phyloP scores from a whole-genome alignment of 2,329 filamentous ascomycete species.

The Colletotrichum salicis region DNA sequence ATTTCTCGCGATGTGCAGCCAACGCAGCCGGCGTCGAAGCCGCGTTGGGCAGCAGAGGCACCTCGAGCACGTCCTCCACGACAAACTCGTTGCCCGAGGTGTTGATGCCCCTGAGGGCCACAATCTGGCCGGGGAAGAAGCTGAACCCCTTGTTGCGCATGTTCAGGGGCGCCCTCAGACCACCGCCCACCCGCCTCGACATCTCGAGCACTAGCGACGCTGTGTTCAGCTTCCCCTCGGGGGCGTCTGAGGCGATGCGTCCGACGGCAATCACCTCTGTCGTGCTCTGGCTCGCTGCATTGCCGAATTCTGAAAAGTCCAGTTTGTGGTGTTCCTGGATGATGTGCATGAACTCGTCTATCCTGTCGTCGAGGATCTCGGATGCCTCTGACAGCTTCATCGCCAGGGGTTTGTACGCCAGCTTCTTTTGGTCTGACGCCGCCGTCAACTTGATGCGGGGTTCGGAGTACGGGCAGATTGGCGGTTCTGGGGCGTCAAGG shows the following conservation, averaged over 20 bases:
- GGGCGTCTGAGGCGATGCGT: constrained; percentile 86
- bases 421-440: constrained; percentile 89
- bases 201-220: constrained; percentile 90
- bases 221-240: constrained; percentile 86
- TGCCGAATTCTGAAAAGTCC: constrained; percentile 85
- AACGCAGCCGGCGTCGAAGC: constrained; percentile 76
- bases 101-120: constrained; percentile 87
- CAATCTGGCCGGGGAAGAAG: constrained; percentile 95
- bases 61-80: constrained; percentile 78
- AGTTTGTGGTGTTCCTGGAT: constrained; percentile 80
- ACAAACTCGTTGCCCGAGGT: constrained; percentile 85
- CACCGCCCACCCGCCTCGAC: constrained; percentile 84
- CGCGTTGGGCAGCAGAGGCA: constrained; percentile 79
- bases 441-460: constrained; percentile 85
- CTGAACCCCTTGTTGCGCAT: constrained; percentile 76
- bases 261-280: constrained; percentile 90
- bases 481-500: constrained; percentile 73
- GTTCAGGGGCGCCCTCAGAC: constrained; percentile 82
- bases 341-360: constrained; percentile 85
- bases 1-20: constrained; percentile 73
- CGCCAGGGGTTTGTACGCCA: constrained; percentile 89
- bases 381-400: constrained; percentile 96
- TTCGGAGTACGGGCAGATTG: constrained; percentile 77
- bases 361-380: constrained; percentile 92
- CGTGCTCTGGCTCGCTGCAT: constrained; percentile 85